Evolutionary conservation across 345 rosid genomes (phyloP).

Genomic region (Carallia brachiata): DNA sequence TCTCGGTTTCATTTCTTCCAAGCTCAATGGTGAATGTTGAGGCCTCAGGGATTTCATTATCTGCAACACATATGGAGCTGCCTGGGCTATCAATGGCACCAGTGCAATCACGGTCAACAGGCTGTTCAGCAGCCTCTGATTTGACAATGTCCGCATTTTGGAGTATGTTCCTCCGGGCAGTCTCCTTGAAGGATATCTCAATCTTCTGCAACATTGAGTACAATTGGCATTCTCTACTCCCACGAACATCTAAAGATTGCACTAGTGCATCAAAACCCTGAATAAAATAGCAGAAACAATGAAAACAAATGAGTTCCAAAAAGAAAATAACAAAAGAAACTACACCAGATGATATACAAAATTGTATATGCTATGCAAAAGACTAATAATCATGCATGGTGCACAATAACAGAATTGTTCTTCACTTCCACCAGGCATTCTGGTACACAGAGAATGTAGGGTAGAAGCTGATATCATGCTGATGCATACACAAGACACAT

Average conservation of each 20-base stretch:
- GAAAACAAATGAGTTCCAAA: conserved; percentile 1
- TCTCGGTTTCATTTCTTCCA: conserved; percentile 48
- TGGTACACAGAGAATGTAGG: neutral
- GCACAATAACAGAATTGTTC: conserved; percentile 8
- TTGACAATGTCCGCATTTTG: conserved; percentile 22
- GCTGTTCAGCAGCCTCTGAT: conserved; percentile 27
- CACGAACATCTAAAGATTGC: conserved; percentile 74
- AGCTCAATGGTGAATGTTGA: conserved; percentile 61
- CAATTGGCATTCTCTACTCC: conserved; percentile 75
- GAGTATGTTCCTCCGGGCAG: conserved; percentile 39
- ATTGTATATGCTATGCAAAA: neutral
- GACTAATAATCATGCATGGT: neutral
- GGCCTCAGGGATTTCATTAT: conserved; percentile 47
- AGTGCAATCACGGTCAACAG: conserved; percentile 15
- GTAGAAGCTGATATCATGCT: conserved; percentile 10
- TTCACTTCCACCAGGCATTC: neutral
- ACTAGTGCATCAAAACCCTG: conserved; percentile 71
- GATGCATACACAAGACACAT: neutral
- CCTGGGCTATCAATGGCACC: conserved; percentile 33
- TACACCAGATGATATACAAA: neutral
- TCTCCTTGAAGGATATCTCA: conserved; percentile 66
- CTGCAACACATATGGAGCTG: conserved; percentile 35
- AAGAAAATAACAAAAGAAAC: neutral
- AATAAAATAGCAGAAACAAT: conserved; percentile 11
- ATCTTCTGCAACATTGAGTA: conserved; percentile 65